Conservation (phyloP, 768 basidiomycete genomes). For the Lactifluus subvellereus region DNA sequence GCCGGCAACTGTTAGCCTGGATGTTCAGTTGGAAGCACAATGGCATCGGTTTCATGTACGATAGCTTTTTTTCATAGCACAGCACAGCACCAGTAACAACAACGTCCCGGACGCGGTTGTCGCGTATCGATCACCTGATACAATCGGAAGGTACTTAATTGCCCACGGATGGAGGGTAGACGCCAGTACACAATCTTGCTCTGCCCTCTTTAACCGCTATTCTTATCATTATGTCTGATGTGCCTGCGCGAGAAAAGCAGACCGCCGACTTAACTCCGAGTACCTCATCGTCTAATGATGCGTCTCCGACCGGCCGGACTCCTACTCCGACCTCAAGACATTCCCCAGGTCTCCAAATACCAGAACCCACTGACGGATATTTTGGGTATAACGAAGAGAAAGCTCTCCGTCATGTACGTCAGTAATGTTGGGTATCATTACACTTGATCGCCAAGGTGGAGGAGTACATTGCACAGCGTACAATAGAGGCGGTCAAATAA, state of each 20-base stretch:
- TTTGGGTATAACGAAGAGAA: conserved; percentile 80
- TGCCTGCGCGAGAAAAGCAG: background rate
- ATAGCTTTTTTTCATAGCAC: too few species aligned
- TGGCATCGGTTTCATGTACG: too few species aligned
- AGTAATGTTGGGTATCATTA: background rate
- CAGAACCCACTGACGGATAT: conserved; percentile 62
- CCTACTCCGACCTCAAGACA: background rate
- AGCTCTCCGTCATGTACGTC: conserved; percentile 61
- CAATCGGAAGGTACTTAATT: too few species aligned
- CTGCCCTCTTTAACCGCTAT: background rate
- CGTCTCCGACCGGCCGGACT: background rate
- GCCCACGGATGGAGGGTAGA: background rate
- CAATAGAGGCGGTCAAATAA: background rate
- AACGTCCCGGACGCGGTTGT: too few species aligned
- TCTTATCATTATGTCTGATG: conserved; percentile 3
- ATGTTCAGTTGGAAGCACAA: too few species aligned
- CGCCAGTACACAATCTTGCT: background rate
- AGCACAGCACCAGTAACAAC: too few species aligned
- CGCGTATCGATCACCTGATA: background rate
- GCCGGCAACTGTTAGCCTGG: too few species aligned
- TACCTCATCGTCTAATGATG: background rate
- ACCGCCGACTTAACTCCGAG: background rate
- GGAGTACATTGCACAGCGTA: background rate
- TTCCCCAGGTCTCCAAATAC: conserved; percentile 33
- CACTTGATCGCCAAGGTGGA: background rate